A percentile compares a stretch with the other conserved stretches of the same genome.
phyloP scores from a whole-genome alignment of 2,329 filamentous ascomycete species.

The Fusarium neocosmosporiellum region DNA sequence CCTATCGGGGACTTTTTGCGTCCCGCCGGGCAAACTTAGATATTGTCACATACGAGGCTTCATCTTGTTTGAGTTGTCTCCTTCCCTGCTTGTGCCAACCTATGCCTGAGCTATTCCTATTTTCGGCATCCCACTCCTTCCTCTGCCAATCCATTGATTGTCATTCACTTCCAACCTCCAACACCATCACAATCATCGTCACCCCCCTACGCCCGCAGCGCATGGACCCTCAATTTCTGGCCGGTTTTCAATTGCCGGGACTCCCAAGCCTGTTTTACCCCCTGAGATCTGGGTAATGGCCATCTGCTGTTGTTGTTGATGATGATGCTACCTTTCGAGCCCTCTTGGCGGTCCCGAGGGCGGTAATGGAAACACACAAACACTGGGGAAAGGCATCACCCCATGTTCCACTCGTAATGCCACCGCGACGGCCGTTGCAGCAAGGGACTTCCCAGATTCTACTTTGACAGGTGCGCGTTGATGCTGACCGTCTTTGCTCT shows the following conservation, averaged over 20 bases:
- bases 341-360: conserved; percentile 23
- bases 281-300: conserved; percentile 15
- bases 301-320: neutral
- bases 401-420: conserved; percentile 37
- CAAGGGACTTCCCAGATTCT: conserved; percentile 24
- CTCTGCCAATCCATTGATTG: neutral
- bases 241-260: conserved; percentile 25
- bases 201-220: conserved; percentile 22
- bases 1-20: conserved; percentile 8
- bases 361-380: conserved; percentile 31
- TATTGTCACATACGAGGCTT: neutral
- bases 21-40: conserved; percentile 21
- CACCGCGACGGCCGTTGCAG: conserved; percentile 34
- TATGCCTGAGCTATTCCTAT: conserved; percentile 1
- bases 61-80: conserved; percentile 1
- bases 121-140: no score
- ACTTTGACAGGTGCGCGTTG: conserved; percentile 24
- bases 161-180: conserved; percentile 9
- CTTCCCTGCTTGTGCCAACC: conserved; percentile 12
- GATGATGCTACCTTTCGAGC: conserved; percentile 15
- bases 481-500: conserved; percentile 30
- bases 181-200: conserved; percentile 19
- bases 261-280: conserved; percentile 18
- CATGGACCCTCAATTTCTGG: conserved; percentile 26
- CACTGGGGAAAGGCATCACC: conserved; percentile 18